Evolutionary conservation across 2,329 filamentous ascomycete species (phyloP), one percentile per base, ranked within the genome.

Genomic region (Lithohypha guttulata): DNA sequence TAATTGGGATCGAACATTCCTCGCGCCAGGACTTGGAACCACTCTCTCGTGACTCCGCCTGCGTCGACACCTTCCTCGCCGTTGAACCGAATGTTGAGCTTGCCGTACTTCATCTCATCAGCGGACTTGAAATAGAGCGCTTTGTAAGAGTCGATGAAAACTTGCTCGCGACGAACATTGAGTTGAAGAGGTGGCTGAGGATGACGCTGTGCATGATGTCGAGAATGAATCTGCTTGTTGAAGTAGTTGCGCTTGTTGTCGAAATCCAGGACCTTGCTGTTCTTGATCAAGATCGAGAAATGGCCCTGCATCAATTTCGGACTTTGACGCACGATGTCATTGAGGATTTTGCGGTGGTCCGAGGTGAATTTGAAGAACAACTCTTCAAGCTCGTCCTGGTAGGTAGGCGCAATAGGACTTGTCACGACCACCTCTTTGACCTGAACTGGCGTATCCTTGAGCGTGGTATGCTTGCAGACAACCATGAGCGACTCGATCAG

Each of bases 241-340:
- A 98, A 98, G 71, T 93, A 98, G 64, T 93, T 96, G 54, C 91
- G 86, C 69, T 98, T 98, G 68, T 98, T 98, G 65, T 98, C 91
- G 55, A 98, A 98, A 57, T 98, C 91, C 9, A 98, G 70, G 3
- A 98, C 93, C 70, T 96, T 98, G 18, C 91, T 93, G 56, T 98
- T 98, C 69, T 94, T 95, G 47, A 96, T 91, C 33, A 98, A 66
- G 11, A 98, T 71, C 8, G 89, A 87, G 63, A 98, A 95, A 2
- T 89, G 95, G 27, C 49, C 49, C 39, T 52, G 49, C 93, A 98
- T 98, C 48, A 98, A 76, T 60, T 94, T 93, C 20, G 93, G 91
- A 51, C 93, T 96, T 56, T 93, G 85, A 48, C 93, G 81, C 40
- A 98, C 91, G 48, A 98, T 81, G 59, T 98, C 91, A 56, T 98